These are phyloP conservation scores for Xerophyta viscosa DNA, from an alignment of 106 monocot species.

Conservation along the genomic window DNA sequence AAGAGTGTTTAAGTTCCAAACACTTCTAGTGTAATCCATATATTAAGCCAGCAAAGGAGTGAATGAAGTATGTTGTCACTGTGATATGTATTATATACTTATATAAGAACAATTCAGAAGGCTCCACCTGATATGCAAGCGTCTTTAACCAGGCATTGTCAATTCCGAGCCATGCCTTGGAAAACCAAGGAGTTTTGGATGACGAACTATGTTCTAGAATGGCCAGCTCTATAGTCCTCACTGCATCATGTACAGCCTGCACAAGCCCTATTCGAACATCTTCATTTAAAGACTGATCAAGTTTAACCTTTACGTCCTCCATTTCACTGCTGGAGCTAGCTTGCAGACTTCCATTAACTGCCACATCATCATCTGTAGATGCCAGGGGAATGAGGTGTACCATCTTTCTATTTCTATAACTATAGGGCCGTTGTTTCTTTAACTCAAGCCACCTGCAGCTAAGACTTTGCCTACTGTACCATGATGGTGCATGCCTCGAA, in stretches of 20 bases:
- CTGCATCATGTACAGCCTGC: conserved; percentile 87
- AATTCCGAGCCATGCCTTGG: conserved; percentile 78
- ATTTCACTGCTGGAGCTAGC: conserved; percentile 24
- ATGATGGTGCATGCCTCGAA: conserved; percentile 17
- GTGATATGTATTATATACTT: too few species aligned
- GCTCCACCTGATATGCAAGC: conserved; percentile 82
- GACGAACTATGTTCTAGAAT: conserved; percentile 57
- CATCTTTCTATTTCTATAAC: conserved; percentile 22
- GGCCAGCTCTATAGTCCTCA: conserved; percentile 75
- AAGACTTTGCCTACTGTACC: conserved; percentile 11
- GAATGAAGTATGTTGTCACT: too few species aligned
- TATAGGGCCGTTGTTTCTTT: conserved; percentile 9
- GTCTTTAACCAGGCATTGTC: conserved; percentile 86
- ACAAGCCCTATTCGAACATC: conserved; percentile 56
- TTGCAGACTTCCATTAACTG: conserved; percentile 46
- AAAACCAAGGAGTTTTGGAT: conserved; percentile 67
- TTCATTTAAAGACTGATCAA: conserved; percentile 47
- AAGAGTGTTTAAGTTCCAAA: too few species aligned
- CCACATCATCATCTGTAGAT: conserved; percentile 45
- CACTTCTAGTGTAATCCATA: background rate
- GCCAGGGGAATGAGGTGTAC: conserved; percentile 18
- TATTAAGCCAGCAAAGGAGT: background rate
- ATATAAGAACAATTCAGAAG: background rate
- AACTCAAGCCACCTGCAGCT: conserved; percentile 24
- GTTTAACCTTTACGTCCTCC: conserved; percentile 45